phyloP scores from a whole-genome alignment of 2,329 filamentous ascomycete species.

The Lecanicillium sp. region DNA sequence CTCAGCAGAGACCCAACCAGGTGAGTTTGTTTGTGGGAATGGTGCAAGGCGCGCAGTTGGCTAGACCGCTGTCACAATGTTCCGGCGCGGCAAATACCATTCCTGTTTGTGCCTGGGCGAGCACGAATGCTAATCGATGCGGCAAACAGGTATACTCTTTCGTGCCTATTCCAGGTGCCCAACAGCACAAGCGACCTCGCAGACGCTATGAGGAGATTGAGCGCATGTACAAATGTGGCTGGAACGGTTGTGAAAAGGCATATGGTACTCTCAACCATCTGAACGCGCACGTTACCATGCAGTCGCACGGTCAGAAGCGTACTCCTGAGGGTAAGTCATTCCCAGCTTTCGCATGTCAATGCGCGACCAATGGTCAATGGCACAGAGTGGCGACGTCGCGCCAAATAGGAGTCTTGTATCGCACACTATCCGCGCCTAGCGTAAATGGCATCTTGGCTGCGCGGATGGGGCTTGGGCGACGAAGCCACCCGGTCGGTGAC shows the following conservation, averaged over 20 bases:
- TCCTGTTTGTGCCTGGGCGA: too few relatives aligned
- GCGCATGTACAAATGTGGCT: conserved; percentile 99
- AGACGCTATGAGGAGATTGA: conserved; percentile 97
- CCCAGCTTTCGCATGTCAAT: too few relatives aligned
- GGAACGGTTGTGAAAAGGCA: conserved; percentile 97
- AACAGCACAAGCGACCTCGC: conserved; percentile 92
- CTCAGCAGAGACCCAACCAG: conserved; percentile 49
- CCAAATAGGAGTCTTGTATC: too few relatives aligned
- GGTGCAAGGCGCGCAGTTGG: too few relatives aligned
- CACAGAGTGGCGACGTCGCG: too few relatives aligned
- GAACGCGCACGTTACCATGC: conserved; percentile 98
- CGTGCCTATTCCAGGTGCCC: conserved; percentile 90
- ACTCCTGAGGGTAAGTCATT: conserved; percentile 85
- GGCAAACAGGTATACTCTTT: conserved; percentile 85
- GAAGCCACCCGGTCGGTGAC: too few relatives aligned
- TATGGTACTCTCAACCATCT: conserved; percentile 96
- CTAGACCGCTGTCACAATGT: background rate
- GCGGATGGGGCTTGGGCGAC: too few relatives aligned
- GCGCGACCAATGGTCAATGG: too few relatives aligned
- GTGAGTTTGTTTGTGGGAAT: conserved; percentile 33
- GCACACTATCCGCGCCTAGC: too few relatives aligned
- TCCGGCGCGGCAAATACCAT: background rate
- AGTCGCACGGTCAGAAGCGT: conserved; percentile 87
- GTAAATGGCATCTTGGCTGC: too few relatives aligned
- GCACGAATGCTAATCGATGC: background rate